Base-by-base conservation (phyloP, 306 rosid genomes). In the Canavalia gladiata region DNA sequence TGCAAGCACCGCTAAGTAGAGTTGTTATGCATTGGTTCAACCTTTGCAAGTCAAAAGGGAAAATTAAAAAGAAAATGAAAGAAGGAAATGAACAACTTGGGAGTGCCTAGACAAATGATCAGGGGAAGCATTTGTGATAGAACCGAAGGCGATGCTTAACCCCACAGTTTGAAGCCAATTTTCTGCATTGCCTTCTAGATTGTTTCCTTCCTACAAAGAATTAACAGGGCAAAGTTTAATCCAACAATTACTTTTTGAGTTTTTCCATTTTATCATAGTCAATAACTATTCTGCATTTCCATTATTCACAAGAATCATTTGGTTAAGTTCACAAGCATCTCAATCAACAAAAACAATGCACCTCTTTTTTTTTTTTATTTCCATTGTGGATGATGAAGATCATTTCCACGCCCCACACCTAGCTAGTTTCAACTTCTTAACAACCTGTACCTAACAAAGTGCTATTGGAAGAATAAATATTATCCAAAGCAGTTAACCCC, bases 371-470 rank as follows among this genome's bases (percentile, higher is more conserved):
- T 82, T 3, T 45, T 1, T 45, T 68, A 29, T 51, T 69, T 55
- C 0, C 4, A 1, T 43, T 31, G 33, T 4, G 10, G 34, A n/a
- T 12, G 74, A 8, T 6, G 75, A 68, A 41, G 46, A 60, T 46
- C 39, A 31, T 54, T 49, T 57, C 77, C 76, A 57, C 41, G 34
- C 51, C 7, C 13, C 49, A 30, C 4, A 72, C 54, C 78, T 62
- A 76, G 47, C 75, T 62, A 76, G 47, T 55, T 60, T 78, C 50
- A 72, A 59, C 80, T 81, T 41, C 65, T 1, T 31, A 77, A 49
- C 83, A 13, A 71, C 67, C 77, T 72, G 39, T 6, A 68, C 82
- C 80, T 39, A 79, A 63, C 74, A 2, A 18, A 18, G 0, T n/a
- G 51, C 52, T 57, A 18, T 69, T 69, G n/a, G 30, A 76, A 18